Evolutionary conservation across 441 rosid species (phyloP), one percentile per base, ranked within the genome.

Genomic region (Populus hybrid): DNA sequence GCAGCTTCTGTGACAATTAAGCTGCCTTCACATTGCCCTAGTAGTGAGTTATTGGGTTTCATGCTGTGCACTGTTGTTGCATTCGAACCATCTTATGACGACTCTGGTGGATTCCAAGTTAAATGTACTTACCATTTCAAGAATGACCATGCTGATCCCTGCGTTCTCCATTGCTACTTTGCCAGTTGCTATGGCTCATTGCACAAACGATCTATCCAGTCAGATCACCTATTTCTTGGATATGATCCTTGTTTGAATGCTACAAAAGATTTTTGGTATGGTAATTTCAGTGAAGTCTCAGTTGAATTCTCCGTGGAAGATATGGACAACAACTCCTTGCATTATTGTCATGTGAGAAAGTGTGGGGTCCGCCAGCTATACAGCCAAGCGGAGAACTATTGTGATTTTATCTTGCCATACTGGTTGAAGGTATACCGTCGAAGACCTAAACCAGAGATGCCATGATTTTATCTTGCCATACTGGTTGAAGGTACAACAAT

Each of bases 81-180:
- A 11, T 71, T 76, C 3, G 10, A n/a, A 6, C 69, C 72, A 1
- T n/a, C 2, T 34, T 11, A 5, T 8, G 3, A 24, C 5, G 3
- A 30, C 10, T 46, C 73, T 8, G 67, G 34, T 36, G 46, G 42
- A 8, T n/a, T 64, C 35, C 40, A 42, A 2, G 71, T 80, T 10
- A 66, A 26, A 40, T 77, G 83, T 26, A 26, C n/a, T 2, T 83
- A 36, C 73, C 76, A 64, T 71, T 73, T 78, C 18, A 73, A 78
- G 40, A 76, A 64, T 46, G 42, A 35, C 16, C 12, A 23, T 18
- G 32, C 57, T 6, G 50, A 70, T 14, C 18, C 57, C 46, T 1
- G 1, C 20, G 50, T 28, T 65, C 18, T 28, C 9, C 24, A 23
- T 46, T 46, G 57, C 57, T 70, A 64, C 40, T 64, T 77, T 11